Percentiles rank a stretch among this genome's conserved stretches.
Evolutionary conservation across 345 rosid genomes (phyloP).

Genomic region (Hirschfeldia incana): DNA sequence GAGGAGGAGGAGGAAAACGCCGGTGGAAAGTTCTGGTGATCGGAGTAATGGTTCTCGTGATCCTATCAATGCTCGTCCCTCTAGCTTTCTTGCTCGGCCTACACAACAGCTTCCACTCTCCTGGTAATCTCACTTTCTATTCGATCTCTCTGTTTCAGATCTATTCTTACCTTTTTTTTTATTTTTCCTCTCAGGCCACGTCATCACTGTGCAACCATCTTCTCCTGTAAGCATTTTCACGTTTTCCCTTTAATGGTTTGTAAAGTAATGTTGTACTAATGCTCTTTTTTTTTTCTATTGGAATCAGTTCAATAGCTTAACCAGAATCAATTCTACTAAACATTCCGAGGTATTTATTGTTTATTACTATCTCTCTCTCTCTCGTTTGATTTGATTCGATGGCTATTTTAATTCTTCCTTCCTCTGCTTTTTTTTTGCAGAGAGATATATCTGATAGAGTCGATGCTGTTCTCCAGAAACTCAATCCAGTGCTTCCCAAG

Average conservation of each 20-base stretch:
- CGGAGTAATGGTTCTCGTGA: slow-evolving; percentile 78
- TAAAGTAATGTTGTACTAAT: not conserved
- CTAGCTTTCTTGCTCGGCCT: slow-evolving; percentile 86
- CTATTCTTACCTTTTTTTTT: slow-evolving; percentile 19
- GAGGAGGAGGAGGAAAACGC: slow-evolving; percentile 51
- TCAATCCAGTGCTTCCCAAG: slow-evolving; percentile 58
- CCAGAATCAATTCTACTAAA: slow-evolving; percentile 39
- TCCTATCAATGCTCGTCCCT: slow-evolving; percentile 95
- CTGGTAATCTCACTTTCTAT: slow-evolving; percentile 34
- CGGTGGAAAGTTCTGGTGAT: slow-evolving; percentile 77
- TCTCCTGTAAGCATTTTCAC: slow-evolving; percentile 51
- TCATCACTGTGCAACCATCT: slow-evolving; percentile 47
- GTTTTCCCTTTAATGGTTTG: not conserved
- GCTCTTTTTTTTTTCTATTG: not conserved
- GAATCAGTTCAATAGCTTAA: slow-evolving; percentile 43
- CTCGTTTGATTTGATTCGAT: not conserved
- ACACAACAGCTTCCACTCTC: slow-evolving; percentile 75
- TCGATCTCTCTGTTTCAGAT: slow-evolving; percentile 31
- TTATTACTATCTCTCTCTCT: not conserved
- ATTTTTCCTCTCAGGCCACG: slow-evolving; percentile 46
- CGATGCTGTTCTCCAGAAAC: slow-evolving; percentile 45
- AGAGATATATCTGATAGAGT: slow-evolving; percentile 48
- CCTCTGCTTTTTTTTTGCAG: slow-evolving; percentile 32
- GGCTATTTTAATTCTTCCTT: not conserved
- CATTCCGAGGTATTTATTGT: slow-evolving; percentile 25